A percentile compares a stretch with the other conserved stretches of the same genome.
Evolutionary conservation across 2,329 filamentous ascomycete species (phyloP).

Genomic region (Nigrograna mackinnonii): DNA sequence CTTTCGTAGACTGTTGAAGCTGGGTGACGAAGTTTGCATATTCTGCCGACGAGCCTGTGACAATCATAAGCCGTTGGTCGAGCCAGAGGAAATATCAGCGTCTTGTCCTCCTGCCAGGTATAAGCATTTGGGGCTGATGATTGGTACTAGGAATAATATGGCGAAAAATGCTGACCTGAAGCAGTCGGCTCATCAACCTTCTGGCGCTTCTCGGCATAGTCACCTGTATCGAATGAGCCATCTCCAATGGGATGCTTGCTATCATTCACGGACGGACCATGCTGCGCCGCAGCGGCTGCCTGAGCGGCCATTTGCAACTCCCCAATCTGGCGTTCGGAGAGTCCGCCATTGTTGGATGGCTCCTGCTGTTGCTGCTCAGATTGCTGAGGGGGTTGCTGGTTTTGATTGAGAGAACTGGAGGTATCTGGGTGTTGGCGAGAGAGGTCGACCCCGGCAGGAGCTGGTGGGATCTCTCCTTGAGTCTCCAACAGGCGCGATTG

Average conservation of each 20-base stretch:
- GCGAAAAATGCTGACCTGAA: constrained; percentile 36
- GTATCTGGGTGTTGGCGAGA: constrained; percentile 52
- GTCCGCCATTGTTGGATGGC: constrained; percentile 30
- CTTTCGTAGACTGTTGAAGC: constrained; percentile 18
- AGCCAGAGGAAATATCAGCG: constrained; percentile 8
- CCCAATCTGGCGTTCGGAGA: constrained; percentile 42
- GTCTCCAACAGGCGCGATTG: constrained; percentile 85
- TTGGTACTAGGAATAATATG: constrained; percentile 5
- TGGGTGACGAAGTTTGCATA: constrained; percentile 23
- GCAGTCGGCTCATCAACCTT: constrained; percentile 33
- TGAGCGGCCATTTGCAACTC: constrained; percentile 43
- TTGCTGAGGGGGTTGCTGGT: constrained; percentile 16
- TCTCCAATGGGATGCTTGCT: constrained; percentile 38
- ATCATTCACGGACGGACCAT: constrained; percentile 29
- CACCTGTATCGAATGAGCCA: constrained; percentile 29
- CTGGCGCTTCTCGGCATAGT: constrained; percentile 39
- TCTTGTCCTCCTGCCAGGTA: constrained; percentile 29
- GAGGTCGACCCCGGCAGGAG: constrained; percentile 79
- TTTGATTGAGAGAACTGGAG: constrained; percentile 24
- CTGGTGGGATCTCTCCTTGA: constrained; percentile 80
- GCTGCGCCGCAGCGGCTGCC: constrained; percentile 37
- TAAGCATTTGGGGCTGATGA: constrained; percentile 33
- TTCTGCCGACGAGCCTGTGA: constrained; percentile 13
- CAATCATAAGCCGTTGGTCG: constrained; percentile 27
- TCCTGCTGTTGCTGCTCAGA: constrained; percentile 22